phyloP scores from a whole-genome alignment of 768 basidiomycete species.

The Trametes cingulata region DNA sequence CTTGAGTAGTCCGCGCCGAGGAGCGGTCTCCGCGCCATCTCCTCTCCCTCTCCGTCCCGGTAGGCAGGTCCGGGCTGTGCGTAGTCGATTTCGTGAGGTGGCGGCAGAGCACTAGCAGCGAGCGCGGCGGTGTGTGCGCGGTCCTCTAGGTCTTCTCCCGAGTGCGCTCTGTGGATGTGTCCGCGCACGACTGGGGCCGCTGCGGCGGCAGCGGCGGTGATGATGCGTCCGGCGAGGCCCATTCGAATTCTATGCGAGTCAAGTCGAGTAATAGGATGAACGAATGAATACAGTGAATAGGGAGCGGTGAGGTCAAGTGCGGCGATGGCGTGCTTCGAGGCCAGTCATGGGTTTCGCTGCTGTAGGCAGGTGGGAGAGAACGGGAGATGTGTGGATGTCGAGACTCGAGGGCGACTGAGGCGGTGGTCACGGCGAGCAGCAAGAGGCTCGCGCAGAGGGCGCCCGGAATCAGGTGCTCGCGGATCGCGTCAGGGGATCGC shows the following conservation, averaged over 20 bases:
- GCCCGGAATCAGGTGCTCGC: background rate
- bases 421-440: background rate
- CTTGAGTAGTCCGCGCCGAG: background rate
- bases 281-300: no score
- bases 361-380: background rate
- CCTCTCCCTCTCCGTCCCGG: background rate
- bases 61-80: background rate
- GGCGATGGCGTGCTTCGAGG: background rate
- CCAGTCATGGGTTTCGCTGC: constrained; percentile 1
- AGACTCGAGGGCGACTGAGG: background rate
- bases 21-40: constrained; percentile 23
- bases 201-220: constrained; percentile 12
- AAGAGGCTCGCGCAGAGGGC: background rate
- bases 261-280: no score
- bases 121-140: background rate
- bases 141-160: background rate
- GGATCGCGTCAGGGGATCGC: constrained; percentile 7
- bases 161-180: background rate
- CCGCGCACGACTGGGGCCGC: constrained; percentile 9
- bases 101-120: background rate
- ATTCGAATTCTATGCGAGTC: constrained; percentile 5
- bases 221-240: constrained; percentile 9
- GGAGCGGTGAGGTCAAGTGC: constrained; percentile 9
- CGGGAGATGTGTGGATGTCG: background rate
- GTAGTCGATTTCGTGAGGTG: no score